A percentile compares a stretch with the other conserved stretches of the same genome.
Evolutionary conservation across 768 basidiomycete genomes (phyloP).

Genomic region (Tricholoma sp.): DNA sequence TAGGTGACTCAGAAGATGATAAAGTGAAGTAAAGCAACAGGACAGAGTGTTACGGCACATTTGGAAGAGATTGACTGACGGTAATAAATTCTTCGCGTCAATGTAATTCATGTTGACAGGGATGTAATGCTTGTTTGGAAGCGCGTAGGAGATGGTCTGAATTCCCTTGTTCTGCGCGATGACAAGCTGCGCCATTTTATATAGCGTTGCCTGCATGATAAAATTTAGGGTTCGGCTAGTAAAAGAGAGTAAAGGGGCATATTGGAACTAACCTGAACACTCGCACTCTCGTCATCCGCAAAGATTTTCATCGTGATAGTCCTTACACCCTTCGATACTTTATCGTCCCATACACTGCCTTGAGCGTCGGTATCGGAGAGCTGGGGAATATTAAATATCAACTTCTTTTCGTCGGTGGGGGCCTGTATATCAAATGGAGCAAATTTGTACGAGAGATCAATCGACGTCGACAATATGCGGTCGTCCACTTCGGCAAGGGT

Average conservation of each 20-base stretch:
- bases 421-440: slow-evolving; percentile 37
- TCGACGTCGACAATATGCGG: slow-evolving; percentile 84
- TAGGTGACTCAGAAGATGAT: neutral
- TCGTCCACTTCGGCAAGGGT: slow-evolving; percentile 81
- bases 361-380: slow-evolving; percentile 23
- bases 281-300: slow-evolving; percentile 84
- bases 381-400: slow-evolving; percentile 40
- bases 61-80: slow-evolving; percentile 31
- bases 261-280: slow-evolving; percentile 66
- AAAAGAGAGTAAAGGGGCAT: neutral
- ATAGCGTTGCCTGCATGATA: slow-evolving; percentile 72
- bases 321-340: slow-evolving; percentile 49
- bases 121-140: slow-evolving; percentile 96
- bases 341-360: slow-evolving; percentile 58
- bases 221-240: neutral
- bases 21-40: neutral
- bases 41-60: neutral
- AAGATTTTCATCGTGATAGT: slow-evolving; percentile 74
- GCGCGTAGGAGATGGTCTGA: slow-evolving; percentile 56
- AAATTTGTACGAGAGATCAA: slow-evolving; percentile 75
- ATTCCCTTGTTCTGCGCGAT: slow-evolving; percentile 61
- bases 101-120: slow-evolving; percentile 79
- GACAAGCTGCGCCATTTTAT: slow-evolving; percentile 79
- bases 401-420: slow-evolving; percentile 47
- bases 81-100: slow-evolving; percentile 63